phyloP scores from a whole-genome alignment of 306 rosid species.

The Boehmeria nivea region DNA sequence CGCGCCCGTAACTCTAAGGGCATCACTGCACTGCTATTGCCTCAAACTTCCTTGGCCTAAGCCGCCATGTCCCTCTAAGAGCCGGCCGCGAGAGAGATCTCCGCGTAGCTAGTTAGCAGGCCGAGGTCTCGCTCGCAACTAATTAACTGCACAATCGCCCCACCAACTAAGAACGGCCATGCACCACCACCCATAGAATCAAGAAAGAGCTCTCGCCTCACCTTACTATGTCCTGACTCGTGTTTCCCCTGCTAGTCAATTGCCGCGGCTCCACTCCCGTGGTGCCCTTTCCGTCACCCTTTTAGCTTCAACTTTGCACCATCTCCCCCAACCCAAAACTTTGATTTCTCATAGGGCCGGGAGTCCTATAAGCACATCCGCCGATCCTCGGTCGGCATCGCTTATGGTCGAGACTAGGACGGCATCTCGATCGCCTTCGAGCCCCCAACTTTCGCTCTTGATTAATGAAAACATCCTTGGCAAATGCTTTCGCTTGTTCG shows the following conservation, averaged over 20 bases:
- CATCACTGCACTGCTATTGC: background rate
- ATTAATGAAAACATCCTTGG: conserved; percentile 11
- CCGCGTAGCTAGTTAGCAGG: background rate
- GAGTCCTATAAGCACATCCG: conserved; percentile 3
- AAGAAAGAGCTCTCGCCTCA: background rate
- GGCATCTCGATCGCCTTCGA: conserved; percentile 4
- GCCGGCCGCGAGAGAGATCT: background rate
- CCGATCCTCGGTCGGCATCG: conserved; percentile 15
- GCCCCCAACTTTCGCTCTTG: conserved; percentile 9
- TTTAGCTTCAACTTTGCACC: background rate
- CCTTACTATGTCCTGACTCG: background rate
- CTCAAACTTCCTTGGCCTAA: conserved; percentile 1
- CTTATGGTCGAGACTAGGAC: background rate
- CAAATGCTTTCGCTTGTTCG: conserved; percentile 8
- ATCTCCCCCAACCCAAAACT: background rate
- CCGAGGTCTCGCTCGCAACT: background rate
- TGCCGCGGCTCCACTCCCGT: background rate
- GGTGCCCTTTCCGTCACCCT: background rate
- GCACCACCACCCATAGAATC: conserved; percentile 2
- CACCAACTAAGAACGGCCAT: conserved; percentile 2
- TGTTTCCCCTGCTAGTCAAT: background rate
- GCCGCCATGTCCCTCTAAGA: conserved; percentile 1
- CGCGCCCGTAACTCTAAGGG: background rate
- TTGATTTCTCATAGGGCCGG: conserved; percentile 5
- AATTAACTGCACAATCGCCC: background rate